Percentiles rank a stretch among this genome's conserved stretches.
phyloP scores from a whole-genome alignment of 2,329 filamentous ascomycete species.

The Talaromyces sp. region DNA sequence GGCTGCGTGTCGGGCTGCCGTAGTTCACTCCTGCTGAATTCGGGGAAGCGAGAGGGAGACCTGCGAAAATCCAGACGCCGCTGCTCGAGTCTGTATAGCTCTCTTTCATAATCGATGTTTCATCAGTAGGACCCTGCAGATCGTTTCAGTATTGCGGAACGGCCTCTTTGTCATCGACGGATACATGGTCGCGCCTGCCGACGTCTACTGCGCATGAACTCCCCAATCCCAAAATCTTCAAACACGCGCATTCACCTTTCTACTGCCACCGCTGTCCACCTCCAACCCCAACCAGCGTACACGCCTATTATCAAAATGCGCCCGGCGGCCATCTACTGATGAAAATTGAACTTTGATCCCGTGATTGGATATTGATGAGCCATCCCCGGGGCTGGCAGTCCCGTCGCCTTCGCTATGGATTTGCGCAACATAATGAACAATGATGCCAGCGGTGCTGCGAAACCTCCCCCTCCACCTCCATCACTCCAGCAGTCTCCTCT shows the following conservation, averaged over 20 bases:
- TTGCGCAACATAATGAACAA: conserved; percentile 53
- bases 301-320: conserved; percentile 2
- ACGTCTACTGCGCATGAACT: neutral
- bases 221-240: conserved; percentile 11
- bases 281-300: neutral
- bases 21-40: conserved; percentile 4
- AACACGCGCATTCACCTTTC: conserved; percentile 13
- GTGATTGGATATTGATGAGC: conserved; percentile 18
- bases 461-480: conserved; percentile 27
- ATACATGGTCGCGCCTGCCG: conserved; percentile 5
- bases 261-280: neutral
- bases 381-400: conserved; percentile 13
- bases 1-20: conserved; percentile 7
- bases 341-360: conserved; percentile 2
- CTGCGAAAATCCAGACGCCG: neutral
- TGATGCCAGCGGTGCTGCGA: conserved; percentile 35
- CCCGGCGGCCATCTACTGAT: neutral
- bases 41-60: neutral
- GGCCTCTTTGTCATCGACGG: neutral
- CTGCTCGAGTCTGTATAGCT: neutral
- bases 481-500: conserved; percentile 25
- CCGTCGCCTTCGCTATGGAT: conserved; percentile 44
- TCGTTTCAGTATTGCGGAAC: neutral
- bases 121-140: neutral
- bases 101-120: neutral